These are phyloP conservation scores for Ascochyta clinopodiicola DNA, from an alignment of 2,329 filamentous ascomycete genomes.

Conservation along the genomic window DNA sequence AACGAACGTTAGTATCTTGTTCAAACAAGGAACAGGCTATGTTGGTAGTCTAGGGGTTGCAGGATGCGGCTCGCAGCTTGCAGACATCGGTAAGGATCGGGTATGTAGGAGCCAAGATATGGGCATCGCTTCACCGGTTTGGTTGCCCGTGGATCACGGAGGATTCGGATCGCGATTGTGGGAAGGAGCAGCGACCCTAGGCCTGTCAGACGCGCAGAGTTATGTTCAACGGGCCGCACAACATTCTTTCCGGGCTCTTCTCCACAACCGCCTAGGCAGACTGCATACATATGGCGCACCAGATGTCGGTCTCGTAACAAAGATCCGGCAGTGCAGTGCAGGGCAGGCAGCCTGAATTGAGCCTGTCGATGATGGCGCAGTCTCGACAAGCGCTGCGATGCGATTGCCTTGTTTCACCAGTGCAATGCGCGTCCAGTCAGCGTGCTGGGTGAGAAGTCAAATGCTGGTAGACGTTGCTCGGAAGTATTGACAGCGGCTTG, in stretches of 20 bases:
- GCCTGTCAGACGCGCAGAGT: slow-evolving; percentile 14
- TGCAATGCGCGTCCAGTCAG: background rate
- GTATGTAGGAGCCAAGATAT: background rate
- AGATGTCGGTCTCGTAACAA: background rate
- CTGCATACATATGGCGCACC: background rate
- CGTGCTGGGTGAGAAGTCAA: background rate
- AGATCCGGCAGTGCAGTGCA: background rate
- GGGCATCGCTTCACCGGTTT: background rate
- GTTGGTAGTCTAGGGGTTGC: background rate
- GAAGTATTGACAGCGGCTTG: slow-evolving; percentile 21
- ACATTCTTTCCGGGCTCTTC: slow-evolving; percentile 16
- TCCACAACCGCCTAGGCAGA: background rate
- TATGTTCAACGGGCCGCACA: slow-evolving; percentile 19
- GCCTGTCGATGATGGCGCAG: background rate
- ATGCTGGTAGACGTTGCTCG: slow-evolving; percentile 27
- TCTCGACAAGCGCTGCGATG: background rate
- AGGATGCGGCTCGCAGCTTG: background rate
- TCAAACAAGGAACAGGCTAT: background rate
- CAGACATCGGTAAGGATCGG: background rate
- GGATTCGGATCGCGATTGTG: slow-evolving; percentile 15
- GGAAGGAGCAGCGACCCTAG: background rate
- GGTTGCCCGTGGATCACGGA: background rate
- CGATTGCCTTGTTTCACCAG: background rate
- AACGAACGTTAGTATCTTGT: background rate
- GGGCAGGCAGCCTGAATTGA: background rate